Evolutionary conservation across 176 grass and related monocot species (phyloP).

Genomic region (Aegilops sharonensis): DNA sequence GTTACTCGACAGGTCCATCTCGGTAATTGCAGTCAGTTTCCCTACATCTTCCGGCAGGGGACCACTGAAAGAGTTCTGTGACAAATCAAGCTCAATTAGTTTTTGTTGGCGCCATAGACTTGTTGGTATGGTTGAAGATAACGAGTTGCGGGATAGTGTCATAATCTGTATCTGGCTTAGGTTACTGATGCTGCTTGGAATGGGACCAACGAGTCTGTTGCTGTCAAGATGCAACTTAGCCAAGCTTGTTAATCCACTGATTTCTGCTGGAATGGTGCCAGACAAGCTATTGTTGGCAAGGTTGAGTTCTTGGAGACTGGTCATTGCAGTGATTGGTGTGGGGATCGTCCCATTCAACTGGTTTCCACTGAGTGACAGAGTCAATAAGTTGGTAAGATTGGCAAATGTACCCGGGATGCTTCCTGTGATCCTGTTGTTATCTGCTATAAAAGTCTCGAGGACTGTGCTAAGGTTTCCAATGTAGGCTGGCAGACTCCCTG

Average conservation of each 20-base stretch:
- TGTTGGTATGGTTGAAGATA: conserved; percentile 8
- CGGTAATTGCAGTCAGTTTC: not conserved
- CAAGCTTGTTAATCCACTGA: conserved; percentile 20
- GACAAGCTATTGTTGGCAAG: conserved; percentile 35
- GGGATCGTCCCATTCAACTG: conserved; percentile 37
- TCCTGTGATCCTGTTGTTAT: conserved; percentile 20
- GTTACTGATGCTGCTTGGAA: not conserved
- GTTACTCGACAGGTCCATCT: conserved; percentile 22
- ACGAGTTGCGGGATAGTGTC: not conserved
- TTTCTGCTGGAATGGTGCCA: not conserved
- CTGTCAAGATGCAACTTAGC: conserved; percentile 17
- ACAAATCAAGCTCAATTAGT: not conserved
- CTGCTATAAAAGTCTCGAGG: not conserved
- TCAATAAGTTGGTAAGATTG: conserved; percentile 28
- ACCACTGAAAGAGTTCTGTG: not conserved
- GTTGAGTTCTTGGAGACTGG: conserved; percentile 36
- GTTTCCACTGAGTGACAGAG: conserved; percentile 33
- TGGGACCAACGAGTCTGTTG: conserved; percentile 29
- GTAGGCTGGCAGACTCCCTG: conserved; percentile 11
- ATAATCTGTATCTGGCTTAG: not conserved
- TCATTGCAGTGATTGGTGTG: not conserved
- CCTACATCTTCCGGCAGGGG: not conserved
- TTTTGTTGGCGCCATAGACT: not conserved
- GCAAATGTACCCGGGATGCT: conserved; percentile 31
- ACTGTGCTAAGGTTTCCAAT: conserved; percentile 15